These are phyloP conservation scores for Hypoxylon rickii DNA, from an alignment of 495 filamentous ascomycete genomes.

Conservation along the genomic window DNA sequence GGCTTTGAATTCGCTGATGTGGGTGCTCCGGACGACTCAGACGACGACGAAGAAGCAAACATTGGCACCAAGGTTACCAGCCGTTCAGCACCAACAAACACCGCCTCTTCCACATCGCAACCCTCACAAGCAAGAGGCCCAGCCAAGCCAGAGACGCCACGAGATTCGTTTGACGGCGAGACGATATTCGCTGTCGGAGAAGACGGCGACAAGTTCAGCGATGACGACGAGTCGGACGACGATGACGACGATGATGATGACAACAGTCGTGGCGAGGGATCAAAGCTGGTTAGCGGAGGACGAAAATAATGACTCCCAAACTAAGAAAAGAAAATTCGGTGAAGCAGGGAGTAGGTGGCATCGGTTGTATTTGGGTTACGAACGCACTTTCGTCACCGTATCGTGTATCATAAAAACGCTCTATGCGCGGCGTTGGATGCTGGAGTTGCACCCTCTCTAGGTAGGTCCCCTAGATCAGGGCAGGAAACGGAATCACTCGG, in stretches of 20 bases:
- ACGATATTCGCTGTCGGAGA: conserved; percentile 94
- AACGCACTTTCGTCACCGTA: conserved; percentile 34
- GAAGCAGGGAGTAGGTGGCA: conserved; percentile 5
- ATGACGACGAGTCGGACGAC: conserved; percentile 56
- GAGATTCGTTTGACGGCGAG: conserved; percentile 85
- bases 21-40: conserved; percentile 72
- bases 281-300: conserved; percentile 63
- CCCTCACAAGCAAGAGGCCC: conserved; percentile 47
- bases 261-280: conserved; percentile 53
- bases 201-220: conserved; percentile 69
- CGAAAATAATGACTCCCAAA: conserved; percentile 34
- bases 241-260: conserved; percentile 61
- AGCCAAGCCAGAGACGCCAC: conserved; percentile 47
- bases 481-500: not conserved
- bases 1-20: conserved; percentile 97
- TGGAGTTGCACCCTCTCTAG: conserved; percentile 2
- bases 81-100: conserved; percentile 16
- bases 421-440: conserved; percentile 36
- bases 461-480: not conserved
- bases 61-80: conserved; percentile 43
- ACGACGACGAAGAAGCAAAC: conserved; percentile 59
- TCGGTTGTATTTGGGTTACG: conserved; percentile 16
- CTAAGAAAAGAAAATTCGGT: not conserved
- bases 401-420: conserved; percentile 31
- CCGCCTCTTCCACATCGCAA: conserved; percentile 26